Evolutionary conservation across 805 yeast species (phyloP).

Genomic region (Lipomyces starkeyi): DNA sequence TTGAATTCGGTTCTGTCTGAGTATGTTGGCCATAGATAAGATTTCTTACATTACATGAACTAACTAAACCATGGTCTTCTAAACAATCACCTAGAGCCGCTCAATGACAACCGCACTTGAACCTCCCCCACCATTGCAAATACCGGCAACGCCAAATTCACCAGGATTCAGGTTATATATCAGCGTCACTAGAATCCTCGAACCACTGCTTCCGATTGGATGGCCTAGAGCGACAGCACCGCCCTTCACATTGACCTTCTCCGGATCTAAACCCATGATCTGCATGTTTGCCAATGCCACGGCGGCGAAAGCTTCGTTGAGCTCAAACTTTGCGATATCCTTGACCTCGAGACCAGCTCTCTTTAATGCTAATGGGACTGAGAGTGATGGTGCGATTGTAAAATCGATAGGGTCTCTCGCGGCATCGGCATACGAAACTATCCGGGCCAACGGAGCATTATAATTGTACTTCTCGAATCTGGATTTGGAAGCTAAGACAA

Average conservation of each 20-base stretch:
- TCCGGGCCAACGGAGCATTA: conserved; percentile 71
- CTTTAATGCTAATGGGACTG: conserved; percentile 88
- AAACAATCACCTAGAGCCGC: neutral
- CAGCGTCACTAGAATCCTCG: conserved; percentile 74
- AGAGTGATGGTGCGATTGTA: conserved; percentile 91
- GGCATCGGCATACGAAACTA: conserved; percentile 94
- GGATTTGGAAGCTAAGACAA: conserved; percentile 78
- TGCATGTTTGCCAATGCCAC: conserved; percentile 86
- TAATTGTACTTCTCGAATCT: conserved; percentile 69
- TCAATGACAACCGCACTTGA: conserved; percentile 77
- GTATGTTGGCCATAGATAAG: neutral
- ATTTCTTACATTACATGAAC: neutral
- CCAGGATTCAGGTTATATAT: conserved; percentile 60
- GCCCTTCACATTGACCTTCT: conserved; percentile 85
- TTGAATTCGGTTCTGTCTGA: too few relatives aligned
- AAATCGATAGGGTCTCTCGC: conserved; percentile 90
- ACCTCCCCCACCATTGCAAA: conserved; percentile 99
- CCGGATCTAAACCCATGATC: conserved; percentile 64
- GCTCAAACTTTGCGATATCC: conserved; percentile 83
- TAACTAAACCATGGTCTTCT: conserved; percentile 43
- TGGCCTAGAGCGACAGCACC: conserved; percentile 97
- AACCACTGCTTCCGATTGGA: conserved; percentile 95
- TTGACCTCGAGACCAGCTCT: conserved; percentile 69
- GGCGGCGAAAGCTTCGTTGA: conserved; percentile 94
- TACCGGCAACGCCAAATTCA: conserved; percentile 88